phyloP scores from a whole-genome alignment of 345 rosid genomes.

The Noccaea caerulescens region DNA sequence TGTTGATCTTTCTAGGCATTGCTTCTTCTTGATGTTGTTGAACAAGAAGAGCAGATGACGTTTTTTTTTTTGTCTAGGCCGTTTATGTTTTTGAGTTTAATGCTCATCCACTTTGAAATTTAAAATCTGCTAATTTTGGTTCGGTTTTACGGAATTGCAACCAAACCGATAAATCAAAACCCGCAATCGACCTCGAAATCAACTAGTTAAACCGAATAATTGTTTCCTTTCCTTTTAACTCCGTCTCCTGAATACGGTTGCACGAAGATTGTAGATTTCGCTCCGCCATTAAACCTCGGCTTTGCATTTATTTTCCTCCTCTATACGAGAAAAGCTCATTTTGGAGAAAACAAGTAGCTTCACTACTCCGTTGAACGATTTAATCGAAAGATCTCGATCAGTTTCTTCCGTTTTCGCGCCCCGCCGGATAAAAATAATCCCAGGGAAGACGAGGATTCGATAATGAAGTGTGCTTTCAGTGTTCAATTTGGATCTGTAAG shows the following conservation, averaged over 20 bases:
- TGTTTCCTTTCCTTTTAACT: no score
- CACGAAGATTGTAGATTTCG: conserved; percentile 5
- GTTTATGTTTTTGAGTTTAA: background rate
- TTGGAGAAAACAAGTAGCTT: background rate
- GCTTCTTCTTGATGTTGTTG: background rate
- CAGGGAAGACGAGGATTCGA: conserved; percentile 22
- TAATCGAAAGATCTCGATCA: conserved; percentile 10
- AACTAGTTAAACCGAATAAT: no score
- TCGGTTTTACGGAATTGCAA: background rate
- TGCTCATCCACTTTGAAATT: background rate
- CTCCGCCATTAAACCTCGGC: conserved; percentile 41
- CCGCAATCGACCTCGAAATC: background rate
- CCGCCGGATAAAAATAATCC: background rate
- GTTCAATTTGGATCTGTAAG: conserved; percentile 51
- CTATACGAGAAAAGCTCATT: background rate
- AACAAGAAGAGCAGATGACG: background rate
- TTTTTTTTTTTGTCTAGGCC: background rate
- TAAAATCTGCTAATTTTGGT: background rate
- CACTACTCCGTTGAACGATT: background rate
- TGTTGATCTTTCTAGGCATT: background rate
- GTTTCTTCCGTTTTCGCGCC: background rate
- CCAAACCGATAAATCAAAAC: background rate
- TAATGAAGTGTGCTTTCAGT: conserved; percentile 50
- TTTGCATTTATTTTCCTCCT: background rate
- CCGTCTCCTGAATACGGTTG: background rate